These are phyloP conservation scores for Castanea crenata DNA, from an alignment of 306 rosid genomes.

Conservation along the genomic window DNA sequence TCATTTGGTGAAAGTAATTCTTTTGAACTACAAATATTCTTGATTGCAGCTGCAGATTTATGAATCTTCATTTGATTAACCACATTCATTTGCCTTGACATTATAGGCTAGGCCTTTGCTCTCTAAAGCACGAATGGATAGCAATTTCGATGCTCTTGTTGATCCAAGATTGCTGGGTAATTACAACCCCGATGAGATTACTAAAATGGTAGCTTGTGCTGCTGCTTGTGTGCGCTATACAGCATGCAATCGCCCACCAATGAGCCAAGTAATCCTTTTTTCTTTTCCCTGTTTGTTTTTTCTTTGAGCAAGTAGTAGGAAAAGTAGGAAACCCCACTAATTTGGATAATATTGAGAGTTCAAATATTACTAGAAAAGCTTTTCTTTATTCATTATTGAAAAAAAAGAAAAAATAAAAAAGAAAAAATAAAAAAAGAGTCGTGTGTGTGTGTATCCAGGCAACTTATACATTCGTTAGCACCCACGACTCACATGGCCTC, in stretches of 20 bases:
- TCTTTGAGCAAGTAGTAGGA: neutral
- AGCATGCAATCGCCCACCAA: slow-evolving; percentile 82
- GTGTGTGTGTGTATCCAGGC: too few species aligned
- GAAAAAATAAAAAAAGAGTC: too few species aligned
- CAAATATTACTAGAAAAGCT: too few species aligned
- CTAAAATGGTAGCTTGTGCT: slow-evolving; percentile 81
- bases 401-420: too few species aligned
- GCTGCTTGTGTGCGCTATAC: slow-evolving; percentile 96
- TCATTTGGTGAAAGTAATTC: neutral
- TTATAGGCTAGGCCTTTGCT: slow-evolving; percentile 93
- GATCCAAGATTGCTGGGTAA: slow-evolving; percentile 72
- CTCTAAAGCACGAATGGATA: slow-evolving; percentile 61
- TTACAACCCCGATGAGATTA: slow-evolving; percentile 65
- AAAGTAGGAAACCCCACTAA: neutral
- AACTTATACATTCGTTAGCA: neutral
- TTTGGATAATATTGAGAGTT: neutral
- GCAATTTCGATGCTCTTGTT: slow-evolving; percentile 55
- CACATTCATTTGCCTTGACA: neutral
- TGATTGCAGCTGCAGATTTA: neutral
- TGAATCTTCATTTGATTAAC: neutral
- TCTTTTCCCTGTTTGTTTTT: neutral
- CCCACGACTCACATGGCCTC: neutral
- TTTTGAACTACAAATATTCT: neutral
- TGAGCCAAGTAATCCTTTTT: slow-evolving; percentile 73
- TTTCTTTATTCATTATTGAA: too few species aligned